phyloP scores from a whole-genome alignment of 441 rosid species.

The Gossypium gossypioides region DNA sequence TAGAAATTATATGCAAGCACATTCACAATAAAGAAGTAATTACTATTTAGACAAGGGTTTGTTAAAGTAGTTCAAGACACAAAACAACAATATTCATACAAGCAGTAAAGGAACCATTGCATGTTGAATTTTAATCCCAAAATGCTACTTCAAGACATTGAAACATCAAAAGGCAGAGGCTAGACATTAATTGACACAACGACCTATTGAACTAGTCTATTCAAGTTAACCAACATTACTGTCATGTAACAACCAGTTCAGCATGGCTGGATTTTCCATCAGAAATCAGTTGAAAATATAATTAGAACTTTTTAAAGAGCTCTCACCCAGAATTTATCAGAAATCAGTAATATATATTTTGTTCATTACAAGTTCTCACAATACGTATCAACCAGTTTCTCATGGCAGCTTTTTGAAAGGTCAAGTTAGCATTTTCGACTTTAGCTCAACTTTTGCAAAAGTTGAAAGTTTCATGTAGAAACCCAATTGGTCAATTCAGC shows the following conservation, averaged over 20 bases:
- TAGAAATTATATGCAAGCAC: neutral
- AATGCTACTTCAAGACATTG: slow-evolving; percentile 1
- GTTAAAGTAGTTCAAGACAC: neutral
- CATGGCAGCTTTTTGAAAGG: slow-evolving; percentile 2
- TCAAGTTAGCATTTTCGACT: neutral
- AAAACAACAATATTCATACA: neutral
- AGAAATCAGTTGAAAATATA: neutral
- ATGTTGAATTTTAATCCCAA: neutral
- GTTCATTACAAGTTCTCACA: neutral
- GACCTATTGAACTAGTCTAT: neutral
- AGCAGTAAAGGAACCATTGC: neutral
- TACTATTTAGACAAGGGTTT: neutral
- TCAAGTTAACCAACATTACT: neutral
- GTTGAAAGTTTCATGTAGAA: neutral
- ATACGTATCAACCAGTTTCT: neutral
- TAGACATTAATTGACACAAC: neutral
- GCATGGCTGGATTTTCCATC: neutral
- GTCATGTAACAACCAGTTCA: neutral
- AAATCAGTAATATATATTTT: neutral
- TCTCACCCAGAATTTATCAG: neutral
- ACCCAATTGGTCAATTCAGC: neutral
- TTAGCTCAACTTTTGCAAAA: neutral
- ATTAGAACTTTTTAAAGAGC: neutral
- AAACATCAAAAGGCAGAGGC: neutral
- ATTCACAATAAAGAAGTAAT: neutral